These are phyloP conservation scores for Pichia cephalocereana DNA, from an alignment of 805 yeast species.

Conservation along the genomic window DNA sequence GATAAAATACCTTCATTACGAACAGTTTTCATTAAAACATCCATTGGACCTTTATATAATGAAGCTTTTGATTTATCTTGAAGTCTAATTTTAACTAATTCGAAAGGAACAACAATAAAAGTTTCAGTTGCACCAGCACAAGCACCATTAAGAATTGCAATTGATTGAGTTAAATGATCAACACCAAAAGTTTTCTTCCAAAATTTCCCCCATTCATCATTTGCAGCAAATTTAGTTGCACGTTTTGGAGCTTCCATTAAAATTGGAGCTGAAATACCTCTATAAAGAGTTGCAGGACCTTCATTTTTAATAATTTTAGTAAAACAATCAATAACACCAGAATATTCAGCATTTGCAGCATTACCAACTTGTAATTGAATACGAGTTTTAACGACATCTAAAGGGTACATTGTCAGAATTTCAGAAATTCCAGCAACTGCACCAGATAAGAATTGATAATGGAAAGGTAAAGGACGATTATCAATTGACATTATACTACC, in stretches of 20 bases:
- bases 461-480: conserved; percentile 62
- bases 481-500: conserved; percentile 2
- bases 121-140: conserved; percentile 98
- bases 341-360: conserved; percentile 52
- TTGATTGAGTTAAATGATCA: conserved; percentile 60
- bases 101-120: conserved; percentile 96
- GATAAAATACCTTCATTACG: conserved; percentile 72
- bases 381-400: conserved; percentile 95
- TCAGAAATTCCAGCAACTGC: conserved; percentile 97
- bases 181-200: conserved; percentile 68
- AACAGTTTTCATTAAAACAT: conserved; percentile 67
- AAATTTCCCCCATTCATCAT: conserved; percentile 90
- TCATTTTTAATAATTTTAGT: conserved; percentile 77
- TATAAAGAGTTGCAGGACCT: conserved; percentile 75
- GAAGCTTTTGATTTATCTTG: conserved; percentile 69
- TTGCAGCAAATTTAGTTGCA: conserved; percentile 97
- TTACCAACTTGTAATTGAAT: conserved; percentile 73
- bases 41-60: conserved; percentile 68
- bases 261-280: conserved; percentile 94
- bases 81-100: conserved; percentile 86
- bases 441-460: conserved; percentile 85
- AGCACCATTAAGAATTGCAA: conserved; percentile 91
- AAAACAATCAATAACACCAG: conserved; percentile 78
- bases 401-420: conserved; percentile 89
- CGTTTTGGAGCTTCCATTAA: conserved; percentile 99